phyloP scores from a whole-genome alignment of 2,329 filamentous ascomycete genomes.

The Endocalyx cinctus region DNA sequence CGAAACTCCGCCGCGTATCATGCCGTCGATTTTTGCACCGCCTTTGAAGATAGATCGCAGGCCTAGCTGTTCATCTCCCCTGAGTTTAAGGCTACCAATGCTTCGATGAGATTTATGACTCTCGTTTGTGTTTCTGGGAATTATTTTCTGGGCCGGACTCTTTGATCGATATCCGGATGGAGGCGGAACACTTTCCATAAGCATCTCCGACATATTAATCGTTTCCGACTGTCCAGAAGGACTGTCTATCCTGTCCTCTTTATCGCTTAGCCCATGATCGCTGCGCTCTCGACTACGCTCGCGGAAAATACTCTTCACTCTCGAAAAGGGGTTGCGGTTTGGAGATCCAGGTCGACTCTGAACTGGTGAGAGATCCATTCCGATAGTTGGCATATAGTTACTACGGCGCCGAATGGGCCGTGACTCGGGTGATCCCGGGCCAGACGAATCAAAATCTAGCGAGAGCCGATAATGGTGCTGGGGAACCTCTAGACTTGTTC shows the following conservation, averaged over 20 bases:
- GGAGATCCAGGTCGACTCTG: conserved; percentile 62
- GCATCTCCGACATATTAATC: conserved; percentile 20
- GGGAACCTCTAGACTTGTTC: conserved; percentile 47
- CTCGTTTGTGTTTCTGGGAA: conserved; percentile 36
- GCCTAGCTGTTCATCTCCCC: conserved; percentile 45
- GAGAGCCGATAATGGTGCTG: conserved; percentile 32
- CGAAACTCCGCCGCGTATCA: conserved; percentile 58
- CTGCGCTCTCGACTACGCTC: conserved; percentile 47
- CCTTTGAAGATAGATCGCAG: conserved; percentile 75
- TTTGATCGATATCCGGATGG: conserved; percentile 27
- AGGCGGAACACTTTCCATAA: conserved; percentile 23
- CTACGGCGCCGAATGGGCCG: conserved; percentile 38
- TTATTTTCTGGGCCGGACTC: conserved; percentile 34
- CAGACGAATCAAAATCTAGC: conserved; percentile 40
- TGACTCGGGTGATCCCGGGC: conserved; percentile 49
- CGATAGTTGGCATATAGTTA: conserved; percentile 53
- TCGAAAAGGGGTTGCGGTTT: conserved; percentile 52
- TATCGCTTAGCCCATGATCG: conserved; percentile 27
- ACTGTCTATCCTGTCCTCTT: conserved; percentile 29
- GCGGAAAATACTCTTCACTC: conserved; percentile 51
- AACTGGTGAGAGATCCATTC: conserved; percentile 58
- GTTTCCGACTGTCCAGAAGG: conserved; percentile 22
- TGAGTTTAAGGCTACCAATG: conserved; percentile 44
- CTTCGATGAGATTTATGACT: conserved; percentile 45
- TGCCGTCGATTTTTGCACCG: conserved; percentile 62